These are phyloP conservation scores for Rubia balearica DNA, from an alignment of 305 asterid species.

Conservation along the genomic window DNA sequence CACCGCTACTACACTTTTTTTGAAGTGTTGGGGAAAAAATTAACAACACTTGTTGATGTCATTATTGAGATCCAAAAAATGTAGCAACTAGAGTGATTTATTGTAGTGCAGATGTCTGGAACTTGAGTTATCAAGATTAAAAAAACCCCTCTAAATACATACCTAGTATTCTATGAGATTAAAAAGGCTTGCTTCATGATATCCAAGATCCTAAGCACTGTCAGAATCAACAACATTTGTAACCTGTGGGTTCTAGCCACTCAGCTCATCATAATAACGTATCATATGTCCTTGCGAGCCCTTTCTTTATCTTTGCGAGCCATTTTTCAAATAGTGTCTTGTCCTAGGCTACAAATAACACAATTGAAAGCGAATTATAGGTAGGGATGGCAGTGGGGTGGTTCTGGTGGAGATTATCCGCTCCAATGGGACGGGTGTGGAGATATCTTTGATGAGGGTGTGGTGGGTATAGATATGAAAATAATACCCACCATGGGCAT, in stretches of 20 bases:
- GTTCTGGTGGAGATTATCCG: no score
- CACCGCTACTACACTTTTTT: no score
- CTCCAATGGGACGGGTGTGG: no score
- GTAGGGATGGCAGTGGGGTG: no score
- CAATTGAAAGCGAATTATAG: slow-evolving; percentile 2
- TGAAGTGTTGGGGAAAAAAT: no score
- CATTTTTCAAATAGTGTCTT: slow-evolving; percentile 73
- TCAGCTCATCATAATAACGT: slow-evolving; percentile 58
- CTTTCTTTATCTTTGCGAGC: slow-evolving; percentile 83
- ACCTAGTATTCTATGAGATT: neutral
- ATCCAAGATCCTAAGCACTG: neutral
- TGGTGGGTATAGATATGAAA: no score
- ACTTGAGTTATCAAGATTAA: neutral
- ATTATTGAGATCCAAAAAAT: no score
- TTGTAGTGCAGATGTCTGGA: no score
- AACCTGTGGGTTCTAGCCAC: slow-evolving; percentile 53
- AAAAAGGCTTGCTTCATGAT: neutral
- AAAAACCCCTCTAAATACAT: neutral
- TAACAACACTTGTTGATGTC: no score
- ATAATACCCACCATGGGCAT: no score
- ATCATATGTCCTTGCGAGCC: slow-evolving; percentile 78
- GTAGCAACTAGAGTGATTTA: no score
- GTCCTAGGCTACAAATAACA: slow-evolving; percentile 63
- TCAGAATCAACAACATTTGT: slow-evolving; percentile 50
- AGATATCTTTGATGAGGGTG: no score